Base-by-base conservation (phyloP, 345 rosid species). In the Eucalyptus sideroxylon region DNA sequence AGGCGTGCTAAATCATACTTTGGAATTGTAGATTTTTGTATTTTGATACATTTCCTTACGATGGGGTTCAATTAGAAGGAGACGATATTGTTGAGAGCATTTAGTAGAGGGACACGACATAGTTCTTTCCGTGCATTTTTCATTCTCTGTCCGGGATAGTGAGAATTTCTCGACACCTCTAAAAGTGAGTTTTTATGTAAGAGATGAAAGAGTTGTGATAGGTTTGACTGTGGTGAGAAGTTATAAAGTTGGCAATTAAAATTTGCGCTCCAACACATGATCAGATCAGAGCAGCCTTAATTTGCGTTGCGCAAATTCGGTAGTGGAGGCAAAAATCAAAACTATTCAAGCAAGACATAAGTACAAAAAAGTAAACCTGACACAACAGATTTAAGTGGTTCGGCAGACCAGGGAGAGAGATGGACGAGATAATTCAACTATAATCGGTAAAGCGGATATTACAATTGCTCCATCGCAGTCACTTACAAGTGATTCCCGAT, bases 191-290 rank as follows among this genome's bases (percentile, higher is more conserved):
- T 60, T 26, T 27, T 60, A 9, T 26, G n/a, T 27, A 60, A 60
- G 30, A 11, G 67, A 60, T 24, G 30, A 27, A 60, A 60, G n/a
- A 26, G 67, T 60, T 24, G 31, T 0, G 0, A 27, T 27, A 26
- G 67, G 67, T 60, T 60, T 60, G 67, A 26, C 0, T 24, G 31
- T 27, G 30, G 67, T 27, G 31, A 26, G 67, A 60, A 60, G 67
- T 27, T 26, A 11, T 60, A 60, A 60, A 60, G 15, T 60, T 60
- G n/a, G 67, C 1, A 27, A 60, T 27, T 60, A 60, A 59, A 5
- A 26, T 60, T 60, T 26, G 67, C 8, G n/a, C 14, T 60, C 67
- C 67, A 26, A 60, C 67, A 60, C 30, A 26, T 26, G 67, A 26
- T 11, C 30, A 60, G n/a, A 26, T 60, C 14, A 26, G 67, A 6